A percentile compares a stretch with the other conserved stretches of the same genome.
phyloP scores from a whole-genome alignment of 2,329 filamentous ascomycete genomes.

The Gnomoniopsis smithogilvyi region DNA sequence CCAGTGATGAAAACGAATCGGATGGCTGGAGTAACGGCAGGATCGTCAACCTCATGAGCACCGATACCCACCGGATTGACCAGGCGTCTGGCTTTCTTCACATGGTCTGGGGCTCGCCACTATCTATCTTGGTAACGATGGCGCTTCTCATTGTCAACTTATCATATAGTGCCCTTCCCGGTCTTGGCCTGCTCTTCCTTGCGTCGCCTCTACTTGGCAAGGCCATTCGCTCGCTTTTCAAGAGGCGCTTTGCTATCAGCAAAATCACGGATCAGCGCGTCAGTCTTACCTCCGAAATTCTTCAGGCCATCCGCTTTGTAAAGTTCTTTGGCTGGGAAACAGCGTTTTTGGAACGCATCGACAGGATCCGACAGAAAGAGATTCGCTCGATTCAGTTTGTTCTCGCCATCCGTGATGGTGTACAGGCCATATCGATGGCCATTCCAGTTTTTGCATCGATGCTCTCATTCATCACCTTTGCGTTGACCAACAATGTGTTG shows the following conservation, averaged over 20 bases:
- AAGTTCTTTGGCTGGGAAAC: constrained; percentile 91
- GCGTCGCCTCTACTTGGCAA: constrained; percentile 69
- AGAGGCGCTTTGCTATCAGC: constrained; percentile 73
- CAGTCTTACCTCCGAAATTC: constrained; percentile 78
- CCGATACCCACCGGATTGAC: not conserved
- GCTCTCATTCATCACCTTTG: constrained; percentile 80
- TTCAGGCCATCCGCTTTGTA: constrained; percentile 86
- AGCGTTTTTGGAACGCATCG: constrained; percentile 71
- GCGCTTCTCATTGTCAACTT: constrained; percentile 76
- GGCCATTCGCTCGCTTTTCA: constrained; percentile 70
- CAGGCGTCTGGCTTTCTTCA: constrained; percentile 56
- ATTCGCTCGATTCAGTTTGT: constrained; percentile 74
- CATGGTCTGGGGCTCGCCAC: constrained; percentile 76
- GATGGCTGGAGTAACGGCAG: not conserved
- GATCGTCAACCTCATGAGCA: not conserved
- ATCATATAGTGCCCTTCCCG: constrained; percentile 82
- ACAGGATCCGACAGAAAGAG: constrained; percentile 66
- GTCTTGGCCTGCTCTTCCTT: constrained; percentile 73
- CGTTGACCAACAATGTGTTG: constrained; percentile 60
- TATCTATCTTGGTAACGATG: constrained; percentile 71
- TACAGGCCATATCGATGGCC: constrained; percentile 74
- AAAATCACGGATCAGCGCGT: constrained; percentile 85
- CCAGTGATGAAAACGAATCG: not conserved
- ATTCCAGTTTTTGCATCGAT: constrained; percentile 87
- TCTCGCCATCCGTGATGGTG: constrained; percentile 72